Evolutionary conservation across 2,329 filamentous ascomycete species (phyloP), one percentile per base, ranked within the genome.

Genomic region (Blastomyces gilchristii): DNA sequence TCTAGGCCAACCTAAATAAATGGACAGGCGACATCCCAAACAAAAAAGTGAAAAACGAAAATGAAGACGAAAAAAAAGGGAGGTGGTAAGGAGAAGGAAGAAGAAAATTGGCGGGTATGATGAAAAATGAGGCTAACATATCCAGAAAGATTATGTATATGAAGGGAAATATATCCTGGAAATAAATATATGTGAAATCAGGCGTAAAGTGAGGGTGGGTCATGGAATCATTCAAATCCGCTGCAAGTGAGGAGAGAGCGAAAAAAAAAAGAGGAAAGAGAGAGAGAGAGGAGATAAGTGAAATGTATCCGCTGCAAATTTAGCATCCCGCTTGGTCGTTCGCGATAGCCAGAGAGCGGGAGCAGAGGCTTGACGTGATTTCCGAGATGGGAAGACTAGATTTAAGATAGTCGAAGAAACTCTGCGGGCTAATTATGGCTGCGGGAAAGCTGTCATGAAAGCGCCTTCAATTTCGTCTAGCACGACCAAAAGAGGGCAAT

Each of bases 391-490:
- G 52, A 37, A 22, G 9, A 53, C 50, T 2, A 18, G 14, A 31
- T 56, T 12, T 52, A 11, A 2, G 25, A 7, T 1, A 25, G 25
- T 31, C 1, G 34, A 37, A 16, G n/a, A 41, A 16, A 22, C n/a
- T n/a, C 54, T 37, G 52, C 3, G 2, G 11, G 5, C 11, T 58
- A 14, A 22, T 43, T 25, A 57, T 41, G 57, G 63, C 64, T 71
- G 72, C 37, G 73, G 68, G 63, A 78, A 78, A 62, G 76, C 76
- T 61, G 75, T 76, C 49, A 75, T 70, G 67, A 74, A 77, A 70
- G 76, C 76, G 62, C 74, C 73, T 68, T 75, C 72, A 56, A 78
- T 77, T 69, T 77, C 75, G 65, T 78, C 76, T 77, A 56, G 39
- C 9, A 39, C 3, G 37, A 58, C 22, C 64, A 11, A 61, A 22